Evolutionary conservation across 805 yeast species (phyloP).

Genomic region (Monosporozyma siamensis): DNA sequence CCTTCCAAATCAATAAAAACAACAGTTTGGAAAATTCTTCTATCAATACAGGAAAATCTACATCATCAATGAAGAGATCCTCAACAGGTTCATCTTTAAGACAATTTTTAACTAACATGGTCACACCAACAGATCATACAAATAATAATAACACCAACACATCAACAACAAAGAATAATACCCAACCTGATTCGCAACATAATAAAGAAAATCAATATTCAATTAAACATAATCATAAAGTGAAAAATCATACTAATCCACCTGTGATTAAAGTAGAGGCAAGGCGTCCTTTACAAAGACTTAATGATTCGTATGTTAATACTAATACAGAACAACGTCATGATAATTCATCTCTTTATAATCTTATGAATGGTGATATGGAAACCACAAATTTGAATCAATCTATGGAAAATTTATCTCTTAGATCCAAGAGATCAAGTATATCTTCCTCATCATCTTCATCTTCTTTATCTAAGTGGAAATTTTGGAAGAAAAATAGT

Average conservation of each 20-base stretch:
- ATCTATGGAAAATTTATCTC: constrained; percentile 6
- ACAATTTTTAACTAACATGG: constrained; percentile 24
- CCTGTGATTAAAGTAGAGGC: not conserved
- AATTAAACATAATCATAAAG: not conserved
- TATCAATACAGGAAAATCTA: not conserved
- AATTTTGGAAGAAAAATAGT: constrained; percentile 27
- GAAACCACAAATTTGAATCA: not conserved
- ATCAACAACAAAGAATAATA: not conserved
- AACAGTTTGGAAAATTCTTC: not conserved
- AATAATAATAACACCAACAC: constrained; percentile 8
- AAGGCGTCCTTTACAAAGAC: not conserved
- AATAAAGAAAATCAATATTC: not conserved
- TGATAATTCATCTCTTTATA: not conserved
- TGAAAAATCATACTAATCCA: not conserved
- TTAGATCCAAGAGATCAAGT: constrained; percentile 10
- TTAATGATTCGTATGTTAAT: not conserved
- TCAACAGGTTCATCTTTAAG: constrained; percentile 28
- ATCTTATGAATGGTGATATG: not conserved
- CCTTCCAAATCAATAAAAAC: not conserved
- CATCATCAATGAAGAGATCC: constrained; percentile 16
- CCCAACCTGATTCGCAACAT: not conserved
- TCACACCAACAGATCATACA: constrained; percentile 8
- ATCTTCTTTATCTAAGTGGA: constrained; percentile 21
- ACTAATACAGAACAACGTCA: not conserved
- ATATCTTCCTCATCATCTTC: constrained; percentile 17